phyloP scores from a whole-genome alignment of 2,329 filamentous ascomycete species.

The Xylariaceae sp. region DNA sequence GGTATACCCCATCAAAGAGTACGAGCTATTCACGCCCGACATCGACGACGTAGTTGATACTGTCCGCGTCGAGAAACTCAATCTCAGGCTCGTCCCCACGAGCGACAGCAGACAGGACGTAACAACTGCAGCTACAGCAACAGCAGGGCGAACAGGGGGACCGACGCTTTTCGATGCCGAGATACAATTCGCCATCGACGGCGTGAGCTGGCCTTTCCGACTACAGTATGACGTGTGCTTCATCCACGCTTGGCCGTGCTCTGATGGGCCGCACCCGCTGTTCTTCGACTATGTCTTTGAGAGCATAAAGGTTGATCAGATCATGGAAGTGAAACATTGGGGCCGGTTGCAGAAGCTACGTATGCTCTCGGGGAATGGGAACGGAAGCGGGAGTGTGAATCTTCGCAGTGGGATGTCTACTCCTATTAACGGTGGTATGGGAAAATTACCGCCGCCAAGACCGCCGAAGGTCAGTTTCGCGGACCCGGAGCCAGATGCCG shows the following conservation, averaged over 20 bases:
- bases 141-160: too few relatives aligned
- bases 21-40: constrained; percentile 57
- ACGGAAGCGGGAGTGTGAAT: constrained; percentile 16
- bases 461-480: constrained; percentile 16
- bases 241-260: constrained; percentile 61
- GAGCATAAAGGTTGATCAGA: constrained; percentile 57
- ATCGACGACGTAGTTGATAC: constrained; percentile 57
- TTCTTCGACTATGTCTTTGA: constrained; percentile 68
- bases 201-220: constrained; percentile 59
- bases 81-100: constrained; percentile 45
- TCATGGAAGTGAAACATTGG: constrained; percentile 66
- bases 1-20: constrained; percentile 64
- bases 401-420: constrained; percentile 23
- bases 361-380: background rate
- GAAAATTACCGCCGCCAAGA: constrained; percentile 4
- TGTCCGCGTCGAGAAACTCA: constrained; percentile 66
- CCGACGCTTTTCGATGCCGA: constrained; percentile 56
- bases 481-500: too few relatives aligned
- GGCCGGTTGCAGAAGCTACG: constrained; percentile 35
- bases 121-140: too few relatives aligned
- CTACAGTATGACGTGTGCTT: constrained; percentile 64
- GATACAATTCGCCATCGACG: constrained; percentile 61
- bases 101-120: too few relatives aligned
- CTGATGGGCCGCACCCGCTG: constrained; percentile 61
- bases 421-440: constrained; percentile 20